Evolutionary conservation across 176 grass and related monocot species (phyloP).

Genomic region (Bolboschoenus planiculmis): DNA sequence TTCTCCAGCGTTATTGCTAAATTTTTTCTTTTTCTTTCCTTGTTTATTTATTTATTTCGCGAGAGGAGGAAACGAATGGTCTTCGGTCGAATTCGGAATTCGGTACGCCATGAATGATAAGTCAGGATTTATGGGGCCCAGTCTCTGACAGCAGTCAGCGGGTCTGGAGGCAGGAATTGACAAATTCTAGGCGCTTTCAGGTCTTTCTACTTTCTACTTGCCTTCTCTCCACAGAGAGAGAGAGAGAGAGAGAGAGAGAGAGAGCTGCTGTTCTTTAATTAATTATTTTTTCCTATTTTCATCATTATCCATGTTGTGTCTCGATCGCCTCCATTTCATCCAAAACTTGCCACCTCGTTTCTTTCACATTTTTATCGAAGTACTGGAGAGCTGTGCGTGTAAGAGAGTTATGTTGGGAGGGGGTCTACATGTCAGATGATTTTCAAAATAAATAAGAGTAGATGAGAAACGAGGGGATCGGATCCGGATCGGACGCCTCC

Average conservation of each 20-base stretch:
- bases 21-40: not conserved
- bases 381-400: not conserved
- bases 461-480: not conserved
- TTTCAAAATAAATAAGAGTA: not conserved
- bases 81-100: not conserved
- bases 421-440: not conserved
- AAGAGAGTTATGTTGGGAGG: not conserved
- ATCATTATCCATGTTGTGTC: not conserved
- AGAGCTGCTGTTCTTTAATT: not conserved
- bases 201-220: not conserved
- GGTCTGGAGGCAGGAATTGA: conserved; percentile 22
- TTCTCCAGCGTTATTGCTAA: not conserved
- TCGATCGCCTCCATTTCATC: not conserved
- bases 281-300: not conserved
- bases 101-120: not conserved
- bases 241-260: too few species aligned
- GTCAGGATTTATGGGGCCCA: not conserved
- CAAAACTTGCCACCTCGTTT: not conserved
- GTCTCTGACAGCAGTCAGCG: conserved; percentile 10
- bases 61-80: not conserved
- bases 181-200: conserved; percentile 19
- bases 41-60: not conserved
- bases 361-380: not conserved
- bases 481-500: conserved; percentile 6
- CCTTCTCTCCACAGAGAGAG: not conserved